Conservation (phyloP, 1,284 basidiomycete species). For the Mrakiaceae sp. region DNA sequence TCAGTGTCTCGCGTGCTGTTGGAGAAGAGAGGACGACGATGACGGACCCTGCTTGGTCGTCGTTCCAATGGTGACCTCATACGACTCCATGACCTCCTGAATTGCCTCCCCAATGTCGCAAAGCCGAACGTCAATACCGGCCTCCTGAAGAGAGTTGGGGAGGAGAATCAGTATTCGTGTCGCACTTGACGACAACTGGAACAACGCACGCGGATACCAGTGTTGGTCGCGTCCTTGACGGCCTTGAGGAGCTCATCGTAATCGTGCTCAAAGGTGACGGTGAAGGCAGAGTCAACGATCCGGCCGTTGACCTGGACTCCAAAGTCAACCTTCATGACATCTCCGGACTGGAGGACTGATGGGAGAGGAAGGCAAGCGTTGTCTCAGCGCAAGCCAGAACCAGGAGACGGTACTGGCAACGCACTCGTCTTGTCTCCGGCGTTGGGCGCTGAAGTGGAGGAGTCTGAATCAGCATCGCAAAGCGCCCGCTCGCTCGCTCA, state of each 20-base stretch:
- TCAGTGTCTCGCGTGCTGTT: not conserved
- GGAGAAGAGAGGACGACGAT: not conserved
- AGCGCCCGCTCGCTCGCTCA: no score
- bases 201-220: constrained; percentile 59
- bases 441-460: constrained; percentile 53
- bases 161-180: not conserved
- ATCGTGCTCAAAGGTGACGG: constrained; percentile 66
- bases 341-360: constrained; percentile 64
- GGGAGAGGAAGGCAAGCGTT: not conserved
- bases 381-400: not conserved
- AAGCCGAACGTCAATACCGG: constrained; percentile 89
- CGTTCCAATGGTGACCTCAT: constrained; percentile 84
- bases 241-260: constrained; percentile 84
- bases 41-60: constrained; percentile 69
- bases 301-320: constrained; percentile 93
- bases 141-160: constrained; percentile 48
- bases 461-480: not conserved
- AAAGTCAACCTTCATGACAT: constrained; percentile 95
- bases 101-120: constrained; percentile 87
- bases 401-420: constrained; percentile 24
- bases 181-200: not conserved
- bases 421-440: constrained; percentile 77
- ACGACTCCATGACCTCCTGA: constrained; percentile 98
- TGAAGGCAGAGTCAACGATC: constrained; percentile 94
- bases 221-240: constrained; percentile 86